Evolutionary conservation across 2,329 filamentous ascomycete species (phyloP).

Genomic region (Fusarium hainanense): DNA sequence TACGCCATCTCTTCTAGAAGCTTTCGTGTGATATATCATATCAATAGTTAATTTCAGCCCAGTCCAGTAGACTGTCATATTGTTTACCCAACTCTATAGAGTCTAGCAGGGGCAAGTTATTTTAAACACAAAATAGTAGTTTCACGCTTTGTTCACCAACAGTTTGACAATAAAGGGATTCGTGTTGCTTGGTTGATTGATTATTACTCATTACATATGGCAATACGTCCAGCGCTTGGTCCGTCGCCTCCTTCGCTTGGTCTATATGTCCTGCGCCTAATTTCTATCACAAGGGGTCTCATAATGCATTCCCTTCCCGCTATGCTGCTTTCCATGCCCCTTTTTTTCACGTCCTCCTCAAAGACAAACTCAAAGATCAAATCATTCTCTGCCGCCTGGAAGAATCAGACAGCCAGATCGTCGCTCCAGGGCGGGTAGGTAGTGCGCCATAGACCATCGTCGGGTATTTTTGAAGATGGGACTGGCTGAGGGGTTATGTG

Average conservation of each 20-base stretch:
- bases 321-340: slow-evolving; percentile 12
- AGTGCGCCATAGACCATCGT: slow-evolving; percentile 60
- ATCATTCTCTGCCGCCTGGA: not conserved
- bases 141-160: slow-evolving; percentile 12
- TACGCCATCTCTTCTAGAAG: not conserved
- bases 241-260: slow-evolving; percentile 40
- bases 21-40: slow-evolving; percentile 22
- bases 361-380: not conserved
- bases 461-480: slow-evolving; percentile 48
- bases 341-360: not conserved
- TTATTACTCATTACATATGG: slow-evolving; percentile 44
- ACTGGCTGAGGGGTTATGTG: slow-evolving; percentile 15
- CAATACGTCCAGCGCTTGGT: slow-evolving; percentile 57
- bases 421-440: slow-evolving; percentile 59
- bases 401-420: slow-evolving; percentile 11
- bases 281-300: slow-evolving; percentile 20
- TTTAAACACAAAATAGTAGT: not conserved
- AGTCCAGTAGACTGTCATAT: not conserved
- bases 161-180: not conserved
- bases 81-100: not conserved
- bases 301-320: slow-evolving; percentile 23
- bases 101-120: not conserved
- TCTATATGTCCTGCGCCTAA: slow-evolving; percentile 28
- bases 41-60: not conserved
- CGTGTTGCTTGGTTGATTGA: slow-evolving; percentile 22